Evolutionary conservation across 306 rosid species (phyloP), one percentile per base, ranked within the genome.

Genomic region (Ziziphus jujuba): DNA sequence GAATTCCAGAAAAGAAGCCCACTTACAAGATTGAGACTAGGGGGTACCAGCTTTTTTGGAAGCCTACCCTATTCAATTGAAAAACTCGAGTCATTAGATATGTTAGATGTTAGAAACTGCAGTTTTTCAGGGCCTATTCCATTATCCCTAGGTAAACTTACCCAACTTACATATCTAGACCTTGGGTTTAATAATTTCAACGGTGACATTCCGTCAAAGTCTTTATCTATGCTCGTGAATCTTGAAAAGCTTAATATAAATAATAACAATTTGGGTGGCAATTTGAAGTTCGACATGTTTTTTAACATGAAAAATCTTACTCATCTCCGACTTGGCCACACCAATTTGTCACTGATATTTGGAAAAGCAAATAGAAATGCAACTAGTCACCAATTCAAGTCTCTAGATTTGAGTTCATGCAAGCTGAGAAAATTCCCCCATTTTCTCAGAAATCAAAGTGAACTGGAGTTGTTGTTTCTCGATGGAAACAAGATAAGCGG

Each of bases 231-330:
- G 9, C 73, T 68, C n/a, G 40, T 1, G 13, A 24, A 45, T 12
- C 50, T 66, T 23, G 23, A 64, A 19, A 0, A 0, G 10, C 28
- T 17, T 3, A 0, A 0, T 14, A 31, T 57, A 1, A 0, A 0
- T 25, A 0, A 0, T 0, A 68, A 68, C 16, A 1, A 19, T 1
- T 67, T 54, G 9, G 19, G 38, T 67, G 63, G 53, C 0, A 20
- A 0, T 49, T 0, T 23, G 0, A 2, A 36, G 6, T 17, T 67
- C 4, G 38, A 23, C 23, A n/a, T 23, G 53, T 43, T 67, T 38
- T 22, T 17, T n/a, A n/a, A 55, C 28, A 13, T 53, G 6, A 0
- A 5, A 15, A 52, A 20, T 2, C 49, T 67, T 10, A 2, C 9
- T 9, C 0, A 0, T 1, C 7, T 58, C 35, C 3, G 7, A 1